phyloP scores from a whole-genome alignment of 768 basidiomycete species.

The Boletus sp. region DNA sequence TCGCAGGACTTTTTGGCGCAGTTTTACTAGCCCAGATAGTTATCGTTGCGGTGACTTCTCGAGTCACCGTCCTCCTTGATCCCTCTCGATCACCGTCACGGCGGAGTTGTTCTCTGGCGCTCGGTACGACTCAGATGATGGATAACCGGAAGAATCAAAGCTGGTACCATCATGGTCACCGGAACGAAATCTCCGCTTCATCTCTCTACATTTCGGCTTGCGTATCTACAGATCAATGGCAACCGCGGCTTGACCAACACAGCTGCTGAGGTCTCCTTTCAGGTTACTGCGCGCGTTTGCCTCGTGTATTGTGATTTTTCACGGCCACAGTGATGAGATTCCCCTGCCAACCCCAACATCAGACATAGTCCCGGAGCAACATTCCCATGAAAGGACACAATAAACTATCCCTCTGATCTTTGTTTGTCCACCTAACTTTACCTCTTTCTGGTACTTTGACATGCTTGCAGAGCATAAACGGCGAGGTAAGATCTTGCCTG shows the following conservation, averaged over 20 bases:
- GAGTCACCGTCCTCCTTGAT: conserved; percentile 17
- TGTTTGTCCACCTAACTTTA: neutral
- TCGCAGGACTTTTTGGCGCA: conserved; percentile 4
- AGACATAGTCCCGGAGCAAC: neutral
- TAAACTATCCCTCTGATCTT: neutral
- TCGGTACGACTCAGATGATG: neutral
- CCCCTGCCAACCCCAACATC: neutral
- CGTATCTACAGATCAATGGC: neutral
- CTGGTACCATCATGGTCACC: conserved; percentile 8
- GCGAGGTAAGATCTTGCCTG: neutral
- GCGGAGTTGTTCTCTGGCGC: conserved; percentile 9
- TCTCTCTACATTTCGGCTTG: neutral
- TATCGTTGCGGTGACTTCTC: conserved; percentile 17
- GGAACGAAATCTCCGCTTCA: conserved; percentile 3
- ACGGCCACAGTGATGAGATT: neutral
- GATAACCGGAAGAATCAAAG: conserved; percentile 14
- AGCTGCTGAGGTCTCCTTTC: conserved; percentile 3
- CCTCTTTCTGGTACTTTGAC: neutral
- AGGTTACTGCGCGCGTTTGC: conserved; percentile 1
- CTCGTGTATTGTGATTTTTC: conserved; percentile 9
- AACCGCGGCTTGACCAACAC: neutral
- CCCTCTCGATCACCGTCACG: conserved; percentile 13
- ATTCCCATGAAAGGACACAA: neutral
- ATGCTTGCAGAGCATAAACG: neutral
- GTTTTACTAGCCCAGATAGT: conserved; percentile 9